Evolutionary conservation across 768 basidiomycete species (phyloP).

Genomic region (Amanita inopinata): DNA sequence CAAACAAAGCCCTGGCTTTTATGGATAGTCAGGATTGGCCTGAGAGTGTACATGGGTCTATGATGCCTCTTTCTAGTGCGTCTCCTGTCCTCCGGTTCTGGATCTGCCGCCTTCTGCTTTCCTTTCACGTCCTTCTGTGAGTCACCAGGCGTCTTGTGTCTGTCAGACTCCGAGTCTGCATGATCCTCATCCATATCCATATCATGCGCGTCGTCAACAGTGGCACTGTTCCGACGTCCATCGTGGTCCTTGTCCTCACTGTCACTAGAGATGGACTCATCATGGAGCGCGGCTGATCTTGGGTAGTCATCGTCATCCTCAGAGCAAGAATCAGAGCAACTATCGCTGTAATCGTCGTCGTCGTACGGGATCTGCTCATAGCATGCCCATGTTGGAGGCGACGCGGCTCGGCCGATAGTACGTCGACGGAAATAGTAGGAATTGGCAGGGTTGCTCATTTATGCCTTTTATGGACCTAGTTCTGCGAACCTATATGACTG

Average conservation of each 20-base stretch:
- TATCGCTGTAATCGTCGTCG: slow-evolving; percentile 52
- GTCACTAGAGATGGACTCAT: slow-evolving; percentile 17
- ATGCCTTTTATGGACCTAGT: no score
- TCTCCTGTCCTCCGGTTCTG: slow-evolving; percentile 40
- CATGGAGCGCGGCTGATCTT: slow-evolving; percentile 12
- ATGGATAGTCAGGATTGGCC: slow-evolving; percentile 82
- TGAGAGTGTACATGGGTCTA: slow-evolving; percentile 48
- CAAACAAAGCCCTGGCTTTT: slow-evolving; percentile 84
- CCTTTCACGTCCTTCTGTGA: slow-evolving; percentile 61
- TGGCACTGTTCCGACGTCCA: slow-evolving; percentile 16
- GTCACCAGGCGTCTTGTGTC: slow-evolving; percentile 17
- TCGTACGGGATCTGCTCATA: slow-evolving; percentile 81
- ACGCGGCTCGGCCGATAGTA: slow-evolving; percentile 69
- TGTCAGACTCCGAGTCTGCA: slow-evolving; percentile 22
- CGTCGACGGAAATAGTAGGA: slow-evolving; percentile 56
- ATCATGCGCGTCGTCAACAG: slow-evolving; percentile 20
- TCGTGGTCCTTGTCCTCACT: slow-evolving; percentile 27
- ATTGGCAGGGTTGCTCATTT: slow-evolving; percentile 31
- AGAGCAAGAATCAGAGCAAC: slow-evolving; percentile 55
- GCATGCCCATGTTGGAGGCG: slow-evolving; percentile 83
- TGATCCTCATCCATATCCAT: slow-evolving; percentile 54
- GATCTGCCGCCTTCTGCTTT: slow-evolving; percentile 71
- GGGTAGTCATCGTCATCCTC: slow-evolving; percentile 66
- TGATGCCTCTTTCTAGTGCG: slow-evolving; percentile 48
- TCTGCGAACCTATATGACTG: no score